Conservation (phyloP, 1,284 basidiomycete genomes). For the Kwoniella shivajii region DNA sequence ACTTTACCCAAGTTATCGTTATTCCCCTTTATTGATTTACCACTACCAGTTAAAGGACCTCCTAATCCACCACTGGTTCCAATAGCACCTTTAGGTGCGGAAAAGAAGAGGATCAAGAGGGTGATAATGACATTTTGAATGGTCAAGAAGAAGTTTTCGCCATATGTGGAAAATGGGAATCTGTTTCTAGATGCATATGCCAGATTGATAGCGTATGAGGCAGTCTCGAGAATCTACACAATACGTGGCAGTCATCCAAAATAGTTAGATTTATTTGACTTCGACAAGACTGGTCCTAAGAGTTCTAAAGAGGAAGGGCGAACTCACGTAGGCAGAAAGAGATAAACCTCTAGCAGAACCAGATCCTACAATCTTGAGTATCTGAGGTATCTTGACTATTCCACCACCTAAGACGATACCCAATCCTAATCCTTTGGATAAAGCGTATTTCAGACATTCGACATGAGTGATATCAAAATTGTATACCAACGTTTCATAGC, state of each 20-base stretch:
- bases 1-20: conserved; percentile 24
- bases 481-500: conserved; percentile 87
- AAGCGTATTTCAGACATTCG: conserved; percentile 83
- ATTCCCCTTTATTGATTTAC: not conserved
- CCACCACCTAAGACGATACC: conserved; percentile 91
- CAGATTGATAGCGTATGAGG: conserved; percentile 81
- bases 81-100: conserved; percentile 11
- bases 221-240: conserved; percentile 67
- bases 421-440: conserved; percentile 90
- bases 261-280: not conserved
- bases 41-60: conserved; percentile 6
- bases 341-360: conserved; percentile 81
- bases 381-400: conserved; percentile 94
- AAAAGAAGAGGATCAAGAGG: conserved; percentile 70
- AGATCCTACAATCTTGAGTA: conserved; percentile 61
- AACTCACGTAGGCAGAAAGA: conserved; percentile 67
- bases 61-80: conserved; percentile 7
- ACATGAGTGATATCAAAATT: conserved; percentile 81
- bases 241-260: not conserved
- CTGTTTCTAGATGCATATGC: conserved; percentile 79
- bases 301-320: too few species aligned
- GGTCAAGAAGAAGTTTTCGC: conserved; percentile 87
- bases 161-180: conserved; percentile 94
- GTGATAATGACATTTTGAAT: conserved; percentile 81
- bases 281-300: not conserved